Percentiles rank a stretch among this genome's conserved stretches.
These are phyloP conservation scores for Fusarium nisikadoi DNA, from an alignment of 2,329 filamentous ascomycete genomes.

Conservation along the genomic window DNA sequence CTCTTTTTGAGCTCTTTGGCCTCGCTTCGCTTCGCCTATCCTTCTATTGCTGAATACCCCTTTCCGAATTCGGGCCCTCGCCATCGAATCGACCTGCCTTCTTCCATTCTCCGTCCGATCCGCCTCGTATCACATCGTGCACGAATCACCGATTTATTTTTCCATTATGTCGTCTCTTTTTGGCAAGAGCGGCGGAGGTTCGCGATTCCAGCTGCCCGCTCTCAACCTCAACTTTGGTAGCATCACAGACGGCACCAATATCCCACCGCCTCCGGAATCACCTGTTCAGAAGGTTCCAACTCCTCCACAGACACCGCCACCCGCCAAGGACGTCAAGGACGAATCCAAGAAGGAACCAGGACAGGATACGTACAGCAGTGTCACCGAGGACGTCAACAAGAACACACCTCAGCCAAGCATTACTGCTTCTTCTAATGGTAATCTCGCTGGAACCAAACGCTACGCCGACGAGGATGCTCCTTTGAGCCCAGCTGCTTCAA, in stretches of 20 bases:
- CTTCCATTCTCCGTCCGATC: slow-evolving; percentile 16
- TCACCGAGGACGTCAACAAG: slow-evolving; percentile 32
- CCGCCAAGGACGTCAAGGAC: slow-evolving; percentile 41
- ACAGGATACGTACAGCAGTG: slow-evolving; percentile 23
- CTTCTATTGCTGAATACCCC: slow-evolving; percentile 12
- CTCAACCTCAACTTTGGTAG: slow-evolving; percentile 69
- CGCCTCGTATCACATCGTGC: slow-evolving; percentile 20
- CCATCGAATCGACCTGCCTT: slow-evolving; percentile 19
- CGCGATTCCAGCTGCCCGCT: slow-evolving; percentile 66
- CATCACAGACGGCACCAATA: slow-evolving; percentile 69
- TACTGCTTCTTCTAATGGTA: slow-evolving; percentile 54
- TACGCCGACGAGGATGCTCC: slow-evolving; percentile 63
- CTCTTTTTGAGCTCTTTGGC: slow-evolving; percentile 14
- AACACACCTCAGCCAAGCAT: slow-evolving; percentile 38
- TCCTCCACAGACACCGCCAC: slow-evolving; percentile 53
- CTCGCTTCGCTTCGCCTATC: slow-evolving; percentile 1
- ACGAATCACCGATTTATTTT: slow-evolving; percentile 19
- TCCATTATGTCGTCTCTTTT: slow-evolving; percentile 48
- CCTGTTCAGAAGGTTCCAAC: slow-evolving; percentile 61
- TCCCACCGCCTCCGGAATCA: slow-evolving; percentile 67
- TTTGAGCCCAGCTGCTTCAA: slow-evolving; percentile 62
- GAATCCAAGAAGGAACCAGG: slow-evolving; percentile 21
- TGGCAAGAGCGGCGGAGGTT: slow-evolving; percentile 43
- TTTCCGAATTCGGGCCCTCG: slow-evolving; percentile 25
- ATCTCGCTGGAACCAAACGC: slow-evolving; percentile 59